phyloP scores from a whole-genome alignment of 2,329 filamentous ascomycete genomes.

The Daldinia sp. region DNA sequence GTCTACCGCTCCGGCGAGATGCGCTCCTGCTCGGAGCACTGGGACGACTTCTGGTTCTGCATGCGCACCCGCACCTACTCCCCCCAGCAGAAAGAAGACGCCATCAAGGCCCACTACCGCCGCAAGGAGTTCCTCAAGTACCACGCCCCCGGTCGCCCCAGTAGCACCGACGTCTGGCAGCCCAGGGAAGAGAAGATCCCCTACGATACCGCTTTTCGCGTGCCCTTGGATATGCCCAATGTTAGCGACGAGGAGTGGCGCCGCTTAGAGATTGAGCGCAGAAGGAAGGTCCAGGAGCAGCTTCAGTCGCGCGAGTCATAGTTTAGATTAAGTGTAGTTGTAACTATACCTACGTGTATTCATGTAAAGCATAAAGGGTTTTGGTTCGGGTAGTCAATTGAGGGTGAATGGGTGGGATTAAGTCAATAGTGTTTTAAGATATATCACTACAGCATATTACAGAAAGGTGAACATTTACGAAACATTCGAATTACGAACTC shows the following conservation, averaged over 20 bases:
- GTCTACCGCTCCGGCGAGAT: constrained; percentile 88
- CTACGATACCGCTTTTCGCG: constrained; percentile 60
- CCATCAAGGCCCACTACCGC: constrained; percentile 76
- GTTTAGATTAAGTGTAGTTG: neutral
- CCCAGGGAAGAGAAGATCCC: constrained; percentile 72
- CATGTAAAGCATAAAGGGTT: neutral
- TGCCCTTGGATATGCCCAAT: constrained; percentile 54
- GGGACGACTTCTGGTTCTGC: constrained; percentile 98
- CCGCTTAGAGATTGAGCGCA: constrained; percentile 51
- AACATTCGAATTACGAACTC: neutral
- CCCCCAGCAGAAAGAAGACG: constrained; percentile 69
- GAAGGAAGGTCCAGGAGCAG: constrained; percentile 40
- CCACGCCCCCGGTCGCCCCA: constrained; percentile 69
- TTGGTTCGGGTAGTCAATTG: neutral
- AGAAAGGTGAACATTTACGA: neutral
- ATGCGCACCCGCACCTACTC: constrained; percentile 81
- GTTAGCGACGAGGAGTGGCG: constrained; percentile 60
- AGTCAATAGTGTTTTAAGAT: neutral
- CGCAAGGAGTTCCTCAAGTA: constrained; percentile 75
- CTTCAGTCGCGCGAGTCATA: constrained; percentile 7
- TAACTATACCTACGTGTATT: neutral
- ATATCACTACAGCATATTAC: neutral
- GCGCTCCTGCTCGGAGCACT: constrained; percentile 83
- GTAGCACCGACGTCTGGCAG: constrained; percentile 93
- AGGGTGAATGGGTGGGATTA: neutral